These are phyloP conservation scores for Trifolium fragiferum DNA, from an alignment of 306 rosid genomes.

Conservation along the genomic window DNA sequence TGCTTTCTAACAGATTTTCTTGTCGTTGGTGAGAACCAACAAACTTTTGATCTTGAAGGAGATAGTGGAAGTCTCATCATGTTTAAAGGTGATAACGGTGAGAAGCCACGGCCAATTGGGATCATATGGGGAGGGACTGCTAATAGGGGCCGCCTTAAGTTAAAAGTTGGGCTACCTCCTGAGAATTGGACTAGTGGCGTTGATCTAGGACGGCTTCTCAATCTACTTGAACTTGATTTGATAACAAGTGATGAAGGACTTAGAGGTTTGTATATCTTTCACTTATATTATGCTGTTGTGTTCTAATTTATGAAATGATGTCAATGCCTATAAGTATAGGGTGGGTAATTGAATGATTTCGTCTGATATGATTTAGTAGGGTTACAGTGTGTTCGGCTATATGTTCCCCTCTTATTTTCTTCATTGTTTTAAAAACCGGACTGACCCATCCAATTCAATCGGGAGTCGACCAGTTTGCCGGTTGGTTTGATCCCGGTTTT, in stretches of 20 bases:
- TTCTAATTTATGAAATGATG: not conserved
- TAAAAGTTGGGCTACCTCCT: constrained; percentile 96
- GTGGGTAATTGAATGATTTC: not conserved
- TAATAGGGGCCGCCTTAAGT: constrained; percentile 92
- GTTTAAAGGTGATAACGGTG: constrained; percentile 80
- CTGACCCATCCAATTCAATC: not conserved
- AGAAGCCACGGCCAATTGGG: constrained; percentile 88
- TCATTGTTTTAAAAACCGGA: not conserved
- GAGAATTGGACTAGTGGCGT: constrained; percentile 99
- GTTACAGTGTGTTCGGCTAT: not conserved
- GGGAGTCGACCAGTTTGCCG: not conserved
- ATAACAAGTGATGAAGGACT: constrained; percentile 90
- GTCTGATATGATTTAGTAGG: not conserved
- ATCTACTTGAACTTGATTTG: constrained; percentile 94
- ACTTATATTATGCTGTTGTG: not conserved
- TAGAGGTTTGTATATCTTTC: constrained; percentile 60
- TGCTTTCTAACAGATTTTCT: constrained; percentile 98
- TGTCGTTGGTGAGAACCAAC: constrained; percentile 98
- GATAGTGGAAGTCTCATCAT: constrained; percentile 98
- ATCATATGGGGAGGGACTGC: constrained; percentile 99
- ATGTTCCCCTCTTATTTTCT: not conserved
- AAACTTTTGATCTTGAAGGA: constrained; percentile 97
- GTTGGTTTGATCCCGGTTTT: not conserved
- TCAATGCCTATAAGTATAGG: not conserved
- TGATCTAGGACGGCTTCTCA: constrained; percentile 95